Evolutionary conservation across 2,329 filamentous ascomycete species (phyloP).

Genomic region (Phaeophleospora eucalypticola): DNA sequence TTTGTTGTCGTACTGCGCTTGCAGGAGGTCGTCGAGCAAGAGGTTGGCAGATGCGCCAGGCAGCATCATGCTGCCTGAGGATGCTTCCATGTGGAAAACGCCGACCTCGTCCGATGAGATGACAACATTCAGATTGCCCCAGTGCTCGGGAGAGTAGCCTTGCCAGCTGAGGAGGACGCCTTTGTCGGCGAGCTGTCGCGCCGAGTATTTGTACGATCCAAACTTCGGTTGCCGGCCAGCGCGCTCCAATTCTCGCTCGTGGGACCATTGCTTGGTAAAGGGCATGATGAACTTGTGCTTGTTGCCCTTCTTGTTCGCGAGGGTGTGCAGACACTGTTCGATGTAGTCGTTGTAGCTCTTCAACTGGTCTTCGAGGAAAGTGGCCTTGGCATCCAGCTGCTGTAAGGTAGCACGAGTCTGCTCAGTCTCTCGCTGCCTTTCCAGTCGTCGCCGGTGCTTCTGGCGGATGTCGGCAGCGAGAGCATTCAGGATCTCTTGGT

Average conservation of each 20-base stretch:
- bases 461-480: slow-evolving; percentile 96
- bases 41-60: slow-evolving; percentile 86
- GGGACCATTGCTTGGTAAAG: slow-evolving; percentile 98
- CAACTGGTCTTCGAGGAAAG: slow-evolving; percentile 88
- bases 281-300: slow-evolving; percentile 74
- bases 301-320: slow-evolving; percentile 97
- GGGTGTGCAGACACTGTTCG: slow-evolving; percentile 93
- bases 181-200: slow-evolving; percentile 82
- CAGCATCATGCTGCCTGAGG: slow-evolving; percentile 88
- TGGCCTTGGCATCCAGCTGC: slow-evolving; percentile 79
- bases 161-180: slow-evolving; percentile 91
- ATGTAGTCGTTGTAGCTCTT: slow-evolving; percentile 99
- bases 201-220: slow-evolving; percentile 95
- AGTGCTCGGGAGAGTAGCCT: slow-evolving; percentile 76
- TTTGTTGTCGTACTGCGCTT: slow-evolving; percentile 95
- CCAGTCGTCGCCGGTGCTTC: slow-evolving; percentile 88
- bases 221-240: slow-evolving; percentile 94
- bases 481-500: slow-evolving; percentile 96
- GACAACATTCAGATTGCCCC: slow-evolving; percentile 88
- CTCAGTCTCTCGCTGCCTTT: slow-evolving; percentile 86
- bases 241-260: slow-evolving; percentile 90
- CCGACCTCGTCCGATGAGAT: slow-evolving; percentile 93
- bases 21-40: slow-evolving; percentile 85
- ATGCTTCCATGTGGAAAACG: slow-evolving; percentile 88
- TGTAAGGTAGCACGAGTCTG: slow-evolving; percentile 70